phyloP scores from a whole-genome alignment of 2,329 filamentous ascomycete genomes.

The Myriosclerotinia duriaeana region DNA sequence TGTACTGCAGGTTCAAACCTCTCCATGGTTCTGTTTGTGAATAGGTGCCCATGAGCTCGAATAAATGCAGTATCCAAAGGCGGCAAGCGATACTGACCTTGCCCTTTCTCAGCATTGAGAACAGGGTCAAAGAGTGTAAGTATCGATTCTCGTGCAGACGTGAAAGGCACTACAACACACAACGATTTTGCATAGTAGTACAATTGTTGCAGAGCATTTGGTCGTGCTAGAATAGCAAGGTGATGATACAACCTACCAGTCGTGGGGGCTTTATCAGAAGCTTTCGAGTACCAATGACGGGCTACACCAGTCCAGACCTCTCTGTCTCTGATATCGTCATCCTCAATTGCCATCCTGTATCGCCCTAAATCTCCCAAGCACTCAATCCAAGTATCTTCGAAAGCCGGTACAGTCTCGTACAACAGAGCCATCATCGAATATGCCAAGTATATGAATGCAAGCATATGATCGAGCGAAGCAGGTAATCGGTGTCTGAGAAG shows the following conservation, averaged over 20 bases:
- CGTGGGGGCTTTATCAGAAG: slow-evolving; percentile 69
- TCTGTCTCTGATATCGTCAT: slow-evolving; percentile 68
- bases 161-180: slow-evolving; percentile 58
- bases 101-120: slow-evolving; percentile 43
- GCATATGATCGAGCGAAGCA: slow-evolving; percentile 79
- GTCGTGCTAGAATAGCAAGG: slow-evolving; percentile 73
- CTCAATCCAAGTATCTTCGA: slow-evolving; percentile 83
- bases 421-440: slow-evolving; percentile 89
- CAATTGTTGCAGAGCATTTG: slow-evolving; percentile 67
- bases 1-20: slow-evolving; percentile 48
- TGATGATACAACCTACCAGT: slow-evolving; percentile 86
- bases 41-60: slow-evolving; percentile 63
- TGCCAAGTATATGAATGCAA: slow-evolving; percentile 83
- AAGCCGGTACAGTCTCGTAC: slow-evolving; percentile 79
- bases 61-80: slow-evolving; percentile 61
- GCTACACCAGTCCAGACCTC: slow-evolving; percentile 82
- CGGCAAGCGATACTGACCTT: slow-evolving; percentile 43
- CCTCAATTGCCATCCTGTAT: slow-evolving; percentile 88
- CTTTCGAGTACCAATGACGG: slow-evolving; percentile 69
- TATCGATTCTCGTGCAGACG: slow-evolving; percentile 67
- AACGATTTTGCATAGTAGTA: slow-evolving; percentile 72
- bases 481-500: slow-evolving; percentile 73
- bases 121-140: slow-evolving; percentile 66
- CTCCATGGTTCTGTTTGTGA: slow-evolving; percentile 51
- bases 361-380: slow-evolving; percentile 83